Evolutionary conservation across 1,139 yeast genomes (phyloP), one percentile per base, ranked within the genome.

Genomic region (Saccharomyces hybrid): DNA sequence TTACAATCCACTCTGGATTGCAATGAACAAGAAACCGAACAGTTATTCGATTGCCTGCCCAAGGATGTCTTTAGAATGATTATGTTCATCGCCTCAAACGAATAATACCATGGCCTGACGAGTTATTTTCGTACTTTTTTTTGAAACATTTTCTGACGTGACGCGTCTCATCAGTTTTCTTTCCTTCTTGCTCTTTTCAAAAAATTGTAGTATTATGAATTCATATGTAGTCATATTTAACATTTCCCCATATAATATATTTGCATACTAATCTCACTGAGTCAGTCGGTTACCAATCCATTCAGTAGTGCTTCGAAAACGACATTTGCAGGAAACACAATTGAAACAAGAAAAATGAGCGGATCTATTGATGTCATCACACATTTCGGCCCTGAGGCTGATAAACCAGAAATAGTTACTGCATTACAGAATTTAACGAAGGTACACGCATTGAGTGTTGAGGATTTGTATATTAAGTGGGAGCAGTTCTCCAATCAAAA

Each of bases 391-490:
- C 74, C 77, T 0, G 68, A 72, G 9, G 73, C 76, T 0, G 70
- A 77, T 48, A 68, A 73, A 8, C 77, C 80, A 3, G 80, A 74
- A 3, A 72, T 80, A 4, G 57, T 77, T 6, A 66, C 71, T 5
- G 75, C 77, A 52, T 73, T 84, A 51, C 66, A 74, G 41, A 72
- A 77, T 41, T 64, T 84, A 34, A 71, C 76, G 59, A 72, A 72
- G 54, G 74, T 84, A 41, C 69, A 69, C 78, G 79, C 75, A 65
- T 74, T 63, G 54, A 78, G 59, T 2, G 78, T 79, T 0, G 95
- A 89, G 51, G 96, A 89, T 52, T 72, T 91, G 41, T 84, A 78
- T 63, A 78, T 86, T 59, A 86, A 87, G 66, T 91, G 98, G 98
- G 97, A 91, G 68, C 82, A 95, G 1, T 90, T 78, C 66, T 85